Evolutionary conservation across 176 grass and related monocot genomes (phyloP), one percentile per base, ranked within the genome.

Genomic region (Lolium rigidum): DNA sequence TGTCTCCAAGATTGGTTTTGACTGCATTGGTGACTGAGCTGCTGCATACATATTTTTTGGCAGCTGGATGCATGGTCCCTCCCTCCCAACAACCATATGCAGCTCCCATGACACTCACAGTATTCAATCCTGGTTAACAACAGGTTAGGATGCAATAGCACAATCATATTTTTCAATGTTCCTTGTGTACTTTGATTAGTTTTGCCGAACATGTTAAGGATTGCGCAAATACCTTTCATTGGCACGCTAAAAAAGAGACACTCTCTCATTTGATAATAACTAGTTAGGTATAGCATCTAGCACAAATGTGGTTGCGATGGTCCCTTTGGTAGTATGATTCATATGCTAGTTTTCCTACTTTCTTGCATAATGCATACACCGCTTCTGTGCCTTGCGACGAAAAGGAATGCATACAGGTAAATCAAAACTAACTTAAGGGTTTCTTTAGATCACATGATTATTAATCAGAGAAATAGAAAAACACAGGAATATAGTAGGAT

Each of bases 1-100:
- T 74, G 82, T 76, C 82, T n/a, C 57, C 71, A 65, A 84, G 73
- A 68, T 74, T 43, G 52, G 83, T 74, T 81, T 79, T 72, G 20
- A 84, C 64, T 16, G 80, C 82, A 31, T 80, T 80, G 87, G 65
- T 65, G 38, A 71, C 50, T 17, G 78, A 28, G 68, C 78, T n/a
- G 48, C 16, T 16, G 51, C 79, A 43, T 70, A 54, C 21, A 39
- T 70, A n/a, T 48, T 14, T 72, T 56, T 56, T 63, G 56, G 21
- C 48, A 76, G 73, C 49, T 67, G 38, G 49, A 76, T 12, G 39
- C 62, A 74, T 63, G 15, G 54, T 18, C 70, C 18, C 41, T 49
- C 49, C 21, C 50, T 57, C 35, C 76, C 26, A 73, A 81, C 44
- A n/a, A 81, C 47, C 70, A 55, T 76, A 66, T 65, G 14, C 22